phyloP scores from a whole-genome alignment of 805 yeast genomes.

The Kockiozyma suomiensis region DNA sequence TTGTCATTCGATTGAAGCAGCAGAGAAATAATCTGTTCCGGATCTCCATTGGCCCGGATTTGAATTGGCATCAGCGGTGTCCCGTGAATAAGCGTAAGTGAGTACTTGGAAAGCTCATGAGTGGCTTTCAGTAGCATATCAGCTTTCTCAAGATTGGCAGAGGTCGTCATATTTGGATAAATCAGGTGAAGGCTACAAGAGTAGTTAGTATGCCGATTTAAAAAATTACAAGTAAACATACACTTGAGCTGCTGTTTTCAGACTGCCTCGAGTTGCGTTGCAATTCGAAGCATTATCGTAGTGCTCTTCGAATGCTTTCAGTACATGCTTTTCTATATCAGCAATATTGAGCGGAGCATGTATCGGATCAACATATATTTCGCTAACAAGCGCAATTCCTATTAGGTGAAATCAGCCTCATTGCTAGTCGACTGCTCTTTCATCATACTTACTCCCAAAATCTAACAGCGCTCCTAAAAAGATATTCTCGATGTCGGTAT shows the following conservation, averaged over 20 bases:
- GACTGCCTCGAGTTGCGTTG: constrained; percentile 45
- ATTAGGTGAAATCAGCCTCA: too few relatives aligned
- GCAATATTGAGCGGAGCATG: constrained; percentile 22
- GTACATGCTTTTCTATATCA: constrained; percentile 27
- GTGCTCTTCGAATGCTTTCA: constrained; percentile 46
- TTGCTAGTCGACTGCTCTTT: too few relatives aligned
- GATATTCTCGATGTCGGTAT: constrained; percentile 30
- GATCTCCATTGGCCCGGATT: constrained; percentile 34
- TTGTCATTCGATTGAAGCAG: constrained; percentile 41
- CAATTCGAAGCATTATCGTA: constrained; percentile 51
- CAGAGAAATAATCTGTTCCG: constrained; percentile 37
- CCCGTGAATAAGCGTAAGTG: constrained; percentile 39
- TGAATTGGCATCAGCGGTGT: constrained; percentile 39
- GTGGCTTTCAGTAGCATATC: constrained; percentile 37
- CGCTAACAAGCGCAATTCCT: constrained; percentile 37
- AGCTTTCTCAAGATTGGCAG: constrained; percentile 32
- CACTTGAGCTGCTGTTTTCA: constrained; percentile 44
- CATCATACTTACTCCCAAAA: constrained; percentile 29
- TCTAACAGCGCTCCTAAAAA: constrained; percentile 29
- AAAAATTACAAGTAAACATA: constrained; percentile 1
- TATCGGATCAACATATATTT: constrained; percentile 20
- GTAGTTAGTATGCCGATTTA: neutral
- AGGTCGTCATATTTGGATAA: constrained; percentile 6
- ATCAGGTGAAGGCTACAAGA: constrained; percentile 33
- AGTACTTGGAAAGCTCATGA: constrained; percentile 38